Evolutionary conservation across 345 rosid species (phyloP).

Genomic region (Hirschfeldia incana): DNA sequence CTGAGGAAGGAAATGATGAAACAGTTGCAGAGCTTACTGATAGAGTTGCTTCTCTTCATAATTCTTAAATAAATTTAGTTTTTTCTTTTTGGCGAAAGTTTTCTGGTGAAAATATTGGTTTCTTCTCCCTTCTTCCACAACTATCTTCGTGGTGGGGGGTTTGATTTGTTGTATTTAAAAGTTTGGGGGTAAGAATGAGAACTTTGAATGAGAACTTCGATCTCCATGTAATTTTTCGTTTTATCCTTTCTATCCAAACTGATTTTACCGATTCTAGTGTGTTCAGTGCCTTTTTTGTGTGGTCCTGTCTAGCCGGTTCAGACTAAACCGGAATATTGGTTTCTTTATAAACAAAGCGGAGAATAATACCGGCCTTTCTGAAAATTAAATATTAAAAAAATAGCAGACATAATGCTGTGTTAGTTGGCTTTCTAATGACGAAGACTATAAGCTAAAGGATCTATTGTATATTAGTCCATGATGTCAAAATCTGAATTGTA

Average conservation of each 20-base stretch:
- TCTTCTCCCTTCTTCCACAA: slow-evolving; percentile 29
- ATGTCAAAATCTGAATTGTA: neutral
- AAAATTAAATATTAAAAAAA: neutral
- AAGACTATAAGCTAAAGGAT: slow-evolving; percentile 18
- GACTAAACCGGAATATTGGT: neutral
- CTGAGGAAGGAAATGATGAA: slow-evolving; percentile 32
- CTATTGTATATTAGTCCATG: slow-evolving; percentile 9
- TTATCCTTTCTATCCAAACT: no score
- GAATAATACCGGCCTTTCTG: neutral
- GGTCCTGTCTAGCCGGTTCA: slow-evolving; percentile 4
- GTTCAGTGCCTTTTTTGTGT: neutral
- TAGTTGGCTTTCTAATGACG: slow-evolving; percentile 26
- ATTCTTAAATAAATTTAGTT: slow-evolving; percentile 8
- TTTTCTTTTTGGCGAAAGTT: slow-evolving; percentile 8
- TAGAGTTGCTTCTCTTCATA: slow-evolving; percentile 34
- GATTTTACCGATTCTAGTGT: no score
- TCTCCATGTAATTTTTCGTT: slow-evolving; percentile 16
- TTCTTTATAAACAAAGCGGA: neutral
- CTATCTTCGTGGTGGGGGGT: slow-evolving; percentile 36
- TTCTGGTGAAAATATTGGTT: slow-evolving; percentile 14
- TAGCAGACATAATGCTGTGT: slow-evolving; percentile 18
- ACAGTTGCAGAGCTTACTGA: slow-evolving; percentile 30
- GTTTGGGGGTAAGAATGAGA: slow-evolving; percentile 34
- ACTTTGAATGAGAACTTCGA: slow-evolving; percentile 20
- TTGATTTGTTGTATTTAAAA: slow-evolving; percentile 38